A percentile compares a stretch with the other conserved stretches of the same genome.
Evolutionary conservation across 2,329 filamentous ascomycete genomes (phyloP).

Genomic region (Plenodomus biglobosus): DNA sequence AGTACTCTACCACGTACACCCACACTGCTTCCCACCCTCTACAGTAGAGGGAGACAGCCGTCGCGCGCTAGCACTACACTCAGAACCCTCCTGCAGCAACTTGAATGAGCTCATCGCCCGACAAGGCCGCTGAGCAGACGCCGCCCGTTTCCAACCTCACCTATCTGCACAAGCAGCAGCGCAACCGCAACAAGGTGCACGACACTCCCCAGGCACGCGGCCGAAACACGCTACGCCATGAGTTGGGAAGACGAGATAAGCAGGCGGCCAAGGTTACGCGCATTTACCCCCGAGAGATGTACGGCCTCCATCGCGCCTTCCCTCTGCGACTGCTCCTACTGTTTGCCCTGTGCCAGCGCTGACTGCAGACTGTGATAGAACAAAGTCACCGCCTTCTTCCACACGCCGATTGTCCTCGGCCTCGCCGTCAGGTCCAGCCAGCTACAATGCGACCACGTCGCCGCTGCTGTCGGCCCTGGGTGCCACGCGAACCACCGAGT

Average conservation of each 20-base stretch:
- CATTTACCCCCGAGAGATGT: constrained; percentile 47
- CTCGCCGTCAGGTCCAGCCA: constrained; percentile 29
- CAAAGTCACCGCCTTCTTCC: constrained; percentile 41
- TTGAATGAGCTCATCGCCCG: constrained; percentile 47
- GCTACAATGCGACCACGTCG: constrained; percentile 44
- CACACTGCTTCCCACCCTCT: constrained; percentile 3
- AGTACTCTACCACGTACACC: constrained; percentile 6
- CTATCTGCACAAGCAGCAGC: constrained; percentile 41
- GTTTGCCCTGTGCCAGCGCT: constrained; percentile 1
- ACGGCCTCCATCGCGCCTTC: constrained; percentile 14
- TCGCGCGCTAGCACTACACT: constrained; percentile 1
- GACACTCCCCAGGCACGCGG: constrained; percentile 41
- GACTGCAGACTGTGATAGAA: constrained; percentile 28
- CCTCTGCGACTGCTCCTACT: not conserved
- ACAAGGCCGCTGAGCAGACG: constrained; percentile 30
- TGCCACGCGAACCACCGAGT: constrained; percentile 46
- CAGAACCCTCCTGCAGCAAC: constrained; percentile 17
- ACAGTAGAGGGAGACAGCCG: constrained; percentile 1
- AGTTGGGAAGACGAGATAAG: constrained; percentile 47
- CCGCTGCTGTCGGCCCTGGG: constrained; percentile 45
- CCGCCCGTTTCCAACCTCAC: constrained; percentile 39
- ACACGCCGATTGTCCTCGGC: constrained; percentile 40
- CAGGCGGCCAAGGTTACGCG: constrained; percentile 42
- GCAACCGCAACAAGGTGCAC: constrained; percentile 36
- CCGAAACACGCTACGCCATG: constrained; percentile 44